phyloP scores from a whole-genome alignment of 2,329 filamentous ascomycete genomes.

The Nothophaeocryptopus gaeumannii region DNA sequence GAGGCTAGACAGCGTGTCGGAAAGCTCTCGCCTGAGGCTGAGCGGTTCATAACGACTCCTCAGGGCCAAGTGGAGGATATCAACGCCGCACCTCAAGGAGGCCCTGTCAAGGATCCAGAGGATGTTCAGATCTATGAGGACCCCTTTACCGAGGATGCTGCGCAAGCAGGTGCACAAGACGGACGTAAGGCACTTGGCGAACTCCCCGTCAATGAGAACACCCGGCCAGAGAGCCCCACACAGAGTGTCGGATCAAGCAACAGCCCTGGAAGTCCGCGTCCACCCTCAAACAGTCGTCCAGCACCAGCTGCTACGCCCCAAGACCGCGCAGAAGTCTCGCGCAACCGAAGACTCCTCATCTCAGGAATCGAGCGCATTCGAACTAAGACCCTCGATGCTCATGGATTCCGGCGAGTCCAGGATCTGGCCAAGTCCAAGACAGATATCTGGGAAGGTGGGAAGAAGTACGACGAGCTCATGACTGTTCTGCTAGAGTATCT shows the following conservation, averaged over 20 bases:
- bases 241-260: conserved; percentile 29
- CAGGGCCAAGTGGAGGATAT: conserved; percentile 2
- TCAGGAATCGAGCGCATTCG: conserved; percentile 74
- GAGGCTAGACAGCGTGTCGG: conserved; percentile 27
- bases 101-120: conserved; percentile 33
- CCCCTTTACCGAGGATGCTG: conserved; percentile 44
- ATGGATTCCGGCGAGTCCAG: conserved; percentile 76
- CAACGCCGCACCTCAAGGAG: conserved; percentile 9
- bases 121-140: conserved; percentile 55
- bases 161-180: conserved; percentile 25
- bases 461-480: conserved; percentile 67
- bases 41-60: conserved; percentile 16
- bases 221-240: conserved; percentile 29
- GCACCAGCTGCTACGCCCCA: conserved; percentile 29
- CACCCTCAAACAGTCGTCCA: conserved; percentile 16
- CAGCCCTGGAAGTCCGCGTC: conserved; percentile 31
- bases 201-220: conserved; percentile 50
- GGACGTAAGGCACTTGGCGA: conserved; percentile 49
- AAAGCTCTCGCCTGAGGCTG: conserved; percentile 25
- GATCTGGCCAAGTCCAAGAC: conserved; percentile 65
- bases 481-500: conserved; percentile 69
- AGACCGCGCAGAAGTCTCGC: conserved; percentile 43
- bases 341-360: conserved; percentile 59
- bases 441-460: conserved; percentile 62
- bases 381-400: conserved; percentile 69